Conservation (phyloP, 1,284 basidiomycete genomes). For the Ceratobasidium sp. region DNA sequence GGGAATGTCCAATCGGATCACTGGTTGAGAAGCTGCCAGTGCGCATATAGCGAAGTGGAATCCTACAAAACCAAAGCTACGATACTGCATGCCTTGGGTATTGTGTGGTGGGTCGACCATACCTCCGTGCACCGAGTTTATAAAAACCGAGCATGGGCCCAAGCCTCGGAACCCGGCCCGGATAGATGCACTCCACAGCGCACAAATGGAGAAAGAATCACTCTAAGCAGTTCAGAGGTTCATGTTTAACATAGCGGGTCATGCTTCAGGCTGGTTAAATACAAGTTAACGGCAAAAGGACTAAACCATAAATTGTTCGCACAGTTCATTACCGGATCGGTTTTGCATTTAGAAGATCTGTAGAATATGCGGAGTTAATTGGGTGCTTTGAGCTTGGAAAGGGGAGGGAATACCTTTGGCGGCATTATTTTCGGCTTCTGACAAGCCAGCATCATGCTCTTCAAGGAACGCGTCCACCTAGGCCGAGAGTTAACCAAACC, state of each 20-base stretch:
- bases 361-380: not conserved
- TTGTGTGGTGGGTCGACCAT: not conserved
- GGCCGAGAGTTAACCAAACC: conserved; percentile 16
- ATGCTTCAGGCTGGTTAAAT: conserved; percentile 32
- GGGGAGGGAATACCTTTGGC: conserved; percentile 61
- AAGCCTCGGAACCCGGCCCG: not conserved
- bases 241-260: not conserved
- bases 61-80: not conserved
- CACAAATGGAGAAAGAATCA: conserved; percentile 39
- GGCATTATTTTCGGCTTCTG: conserved; percentile 85
- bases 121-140: not conserved
- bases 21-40: not conserved
- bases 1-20: conserved; percentile 11
- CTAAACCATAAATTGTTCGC: not conserved
- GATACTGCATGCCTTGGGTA: not conserved
- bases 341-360: conserved; percentile 34
- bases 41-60: conserved; percentile 24
- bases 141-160: not conserved
- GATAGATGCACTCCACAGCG: conserved; percentile 3
- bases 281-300: conserved; percentile 17
- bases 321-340: conserved; percentile 15
- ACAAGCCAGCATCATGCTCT: conserved; percentile 86
- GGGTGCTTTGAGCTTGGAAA: not conserved
- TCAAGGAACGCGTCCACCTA: conserved; percentile 92
- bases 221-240: not conserved